Percentiles rank a stretch among this genome's conserved stretches.
Evolutionary conservation across 179 eudicot species (phyloP).

Genomic region (Dionaea muscipula): DNA sequence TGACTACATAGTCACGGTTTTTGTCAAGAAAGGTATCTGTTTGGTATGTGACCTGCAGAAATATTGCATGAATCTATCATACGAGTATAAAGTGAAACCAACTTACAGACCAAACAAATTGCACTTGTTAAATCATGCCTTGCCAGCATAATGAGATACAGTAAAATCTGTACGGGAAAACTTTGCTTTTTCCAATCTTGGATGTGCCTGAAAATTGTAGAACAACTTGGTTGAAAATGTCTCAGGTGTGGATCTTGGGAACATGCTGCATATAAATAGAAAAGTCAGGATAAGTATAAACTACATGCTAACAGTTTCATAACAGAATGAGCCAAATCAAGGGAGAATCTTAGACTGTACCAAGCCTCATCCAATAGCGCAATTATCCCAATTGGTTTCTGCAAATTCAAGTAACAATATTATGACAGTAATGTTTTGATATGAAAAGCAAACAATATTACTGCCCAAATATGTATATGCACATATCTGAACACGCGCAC

Average conservation of each 20-base stretch:
- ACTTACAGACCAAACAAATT: neutral
- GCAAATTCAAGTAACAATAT: conserved; percentile 17
- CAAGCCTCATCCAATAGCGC: conserved; percentile 95
- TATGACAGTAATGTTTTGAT: neutral
- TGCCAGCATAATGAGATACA: conserved; percentile 92
- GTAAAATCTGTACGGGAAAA: conserved; percentile 93
- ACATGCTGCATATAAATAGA: conserved; percentile 53
- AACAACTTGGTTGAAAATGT: conserved; percentile 85
- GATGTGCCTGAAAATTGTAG: conserved; percentile 61
- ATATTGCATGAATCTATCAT: neutral
- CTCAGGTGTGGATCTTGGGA: conserved; percentile 86
- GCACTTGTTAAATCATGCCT: conserved; percentile 32
- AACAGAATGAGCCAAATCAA: conserved; percentile 14
- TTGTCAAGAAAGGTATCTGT: conserved; percentile 75
- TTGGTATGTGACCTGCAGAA: conserved; percentile 69
- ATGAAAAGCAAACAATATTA: neutral
- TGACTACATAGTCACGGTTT: conserved; percentile 95
- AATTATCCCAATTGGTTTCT: conserved; percentile 93
- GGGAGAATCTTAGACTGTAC: conserved; percentile 26
- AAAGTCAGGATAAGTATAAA: conserved; percentile 12
- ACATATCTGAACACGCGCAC: too few relatives aligned
- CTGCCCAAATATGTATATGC: too few relatives aligned
- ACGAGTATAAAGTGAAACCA: neutral
- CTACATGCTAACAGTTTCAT: neutral
- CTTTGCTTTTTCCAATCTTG: conserved; percentile 81